Evolutionary conservation across 2,329 filamentous ascomycete genomes (phyloP).

Genomic region (Talaromyces sp.): DNA sequence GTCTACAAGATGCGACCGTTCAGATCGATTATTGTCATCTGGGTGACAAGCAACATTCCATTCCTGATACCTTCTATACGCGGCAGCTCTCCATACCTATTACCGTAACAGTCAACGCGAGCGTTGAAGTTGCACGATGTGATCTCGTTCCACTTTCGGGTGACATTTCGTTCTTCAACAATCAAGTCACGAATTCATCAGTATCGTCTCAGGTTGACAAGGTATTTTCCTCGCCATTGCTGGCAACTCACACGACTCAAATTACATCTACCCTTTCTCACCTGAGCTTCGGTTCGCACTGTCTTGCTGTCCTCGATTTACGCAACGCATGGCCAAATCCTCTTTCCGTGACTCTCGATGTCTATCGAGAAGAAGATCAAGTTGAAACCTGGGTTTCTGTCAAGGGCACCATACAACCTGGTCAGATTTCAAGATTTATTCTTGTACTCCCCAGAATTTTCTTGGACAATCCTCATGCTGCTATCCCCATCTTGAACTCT

Average conservation of each 20-base stretch:
- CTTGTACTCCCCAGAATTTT: slow-evolving; percentile 72
- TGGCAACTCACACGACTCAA: slow-evolving; percentile 31
- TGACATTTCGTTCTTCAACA: slow-evolving; percentile 61
- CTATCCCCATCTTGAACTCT: slow-evolving; percentile 76
- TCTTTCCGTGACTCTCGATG: slow-evolving; percentile 62
- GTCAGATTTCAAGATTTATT: slow-evolving; percentile 67
- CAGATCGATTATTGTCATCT: slow-evolving; percentile 84
- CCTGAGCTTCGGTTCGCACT: slow-evolving; percentile 50
- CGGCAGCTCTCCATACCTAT: slow-evolving; percentile 76
- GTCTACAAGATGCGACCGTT: slow-evolving; percentile 71
- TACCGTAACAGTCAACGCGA: slow-evolving; percentile 86
- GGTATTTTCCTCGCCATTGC: slow-evolving; percentile 10
- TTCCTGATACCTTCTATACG: slow-evolving; percentile 74
- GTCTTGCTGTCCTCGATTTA: slow-evolving; percentile 75
- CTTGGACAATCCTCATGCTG: slow-evolving; percentile 69
- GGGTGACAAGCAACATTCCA: slow-evolving; percentile 64
- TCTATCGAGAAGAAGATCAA: slow-evolving; percentile 31
- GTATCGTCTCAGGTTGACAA: slow-evolving; percentile 14
- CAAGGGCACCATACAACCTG: slow-evolving; percentile 51
- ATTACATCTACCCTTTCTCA: slow-evolving; percentile 47
- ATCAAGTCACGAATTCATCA: slow-evolving; percentile 16
- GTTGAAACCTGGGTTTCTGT: slow-evolving; percentile 32
- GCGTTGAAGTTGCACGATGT: slow-evolving; percentile 74
- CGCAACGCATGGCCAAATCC: slow-evolving; percentile 86
- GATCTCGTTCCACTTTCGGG: slow-evolving; percentile 72